These are phyloP conservation scores for Heritiera littoralis DNA, from an alignment of 345 rosid genomes.

Conservation along the genomic window DNA sequence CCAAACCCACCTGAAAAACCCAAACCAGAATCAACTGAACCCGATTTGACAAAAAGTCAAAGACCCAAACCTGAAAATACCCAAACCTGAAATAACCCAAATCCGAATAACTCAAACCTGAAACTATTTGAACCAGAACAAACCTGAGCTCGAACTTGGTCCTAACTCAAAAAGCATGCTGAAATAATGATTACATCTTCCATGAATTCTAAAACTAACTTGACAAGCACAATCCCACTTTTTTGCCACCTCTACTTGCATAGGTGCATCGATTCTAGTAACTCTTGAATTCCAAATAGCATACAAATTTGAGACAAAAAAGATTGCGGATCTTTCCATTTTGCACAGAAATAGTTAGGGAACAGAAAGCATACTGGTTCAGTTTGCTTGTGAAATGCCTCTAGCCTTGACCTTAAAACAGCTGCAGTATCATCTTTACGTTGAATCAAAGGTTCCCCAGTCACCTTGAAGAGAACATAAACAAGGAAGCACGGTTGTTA, in stretches of 20 bases:
- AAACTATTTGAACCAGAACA: neutral
- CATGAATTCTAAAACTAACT: too few relatives aligned
- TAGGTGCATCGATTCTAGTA: neutral
- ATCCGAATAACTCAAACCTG: too few relatives aligned
- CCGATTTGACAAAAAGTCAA: too few relatives aligned
- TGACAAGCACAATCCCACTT: neutral
- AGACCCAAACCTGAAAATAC: too few relatives aligned
- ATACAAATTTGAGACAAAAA: neutral
- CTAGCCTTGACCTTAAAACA: conserved; percentile 87
- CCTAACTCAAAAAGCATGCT: neutral
- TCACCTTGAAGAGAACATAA: conserved; percentile 50
- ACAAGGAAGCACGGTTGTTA: conserved; percentile 10
- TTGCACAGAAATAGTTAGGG: neutral
- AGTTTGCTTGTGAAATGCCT: conserved; percentile 87
- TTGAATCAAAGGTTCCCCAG: conserved; percentile 88
- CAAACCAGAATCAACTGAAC: too few relatives aligned
- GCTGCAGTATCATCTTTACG: conserved; percentile 91
- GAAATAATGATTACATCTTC: neutral
- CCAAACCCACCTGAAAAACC: too few relatives aligned
- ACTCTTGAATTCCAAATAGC: neutral
- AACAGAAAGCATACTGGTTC: conserved; percentile 56
- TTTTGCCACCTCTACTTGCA: neutral
- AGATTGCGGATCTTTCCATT: neutral
- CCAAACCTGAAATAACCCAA: too few relatives aligned
- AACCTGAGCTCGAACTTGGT: neutral